These are phyloP conservation scores for Penicillium maclennaniae DNA, from an alignment of 495 filamentous ascomycete genomes.

Conservation along the genomic window DNA sequence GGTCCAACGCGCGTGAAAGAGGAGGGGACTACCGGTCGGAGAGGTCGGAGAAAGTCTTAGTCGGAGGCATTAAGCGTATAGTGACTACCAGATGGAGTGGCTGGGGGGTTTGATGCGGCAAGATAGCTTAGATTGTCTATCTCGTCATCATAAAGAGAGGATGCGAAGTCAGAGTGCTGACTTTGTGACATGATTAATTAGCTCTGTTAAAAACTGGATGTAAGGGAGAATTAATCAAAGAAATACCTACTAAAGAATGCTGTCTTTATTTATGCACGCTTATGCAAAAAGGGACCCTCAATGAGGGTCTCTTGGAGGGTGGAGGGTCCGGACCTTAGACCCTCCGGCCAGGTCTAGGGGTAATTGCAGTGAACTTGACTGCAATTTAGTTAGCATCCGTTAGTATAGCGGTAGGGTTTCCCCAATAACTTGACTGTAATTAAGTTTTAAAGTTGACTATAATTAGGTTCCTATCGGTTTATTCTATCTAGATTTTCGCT, in stretches of 20 bases:
- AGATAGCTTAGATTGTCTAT: constrained; percentile 6
- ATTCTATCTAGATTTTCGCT: no score
- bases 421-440: no score
- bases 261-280: no score
- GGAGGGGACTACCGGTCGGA: constrained; percentile 1
- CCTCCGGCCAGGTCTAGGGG: no score
- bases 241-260: background rate
- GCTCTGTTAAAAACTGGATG: background rate
- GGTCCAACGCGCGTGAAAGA: constrained; percentile 2
- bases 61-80: background rate
- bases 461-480: no score
- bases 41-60: background rate
- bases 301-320: no score
- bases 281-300: no score
- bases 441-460: no score
- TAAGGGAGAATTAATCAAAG: background rate
- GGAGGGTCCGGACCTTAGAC: no score
- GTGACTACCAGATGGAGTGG: constrained; percentile 6
- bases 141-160: constrained; percentile 7
- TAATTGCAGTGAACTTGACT: no score
- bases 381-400: no score
- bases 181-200: constrained; percentile 9
- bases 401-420: no score
- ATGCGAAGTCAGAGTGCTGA: constrained; percentile 7
- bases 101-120: background rate